phyloP scores from a whole-genome alignment of 495 filamentous ascomycete genomes.

The Sporormia fimetaria region DNA sequence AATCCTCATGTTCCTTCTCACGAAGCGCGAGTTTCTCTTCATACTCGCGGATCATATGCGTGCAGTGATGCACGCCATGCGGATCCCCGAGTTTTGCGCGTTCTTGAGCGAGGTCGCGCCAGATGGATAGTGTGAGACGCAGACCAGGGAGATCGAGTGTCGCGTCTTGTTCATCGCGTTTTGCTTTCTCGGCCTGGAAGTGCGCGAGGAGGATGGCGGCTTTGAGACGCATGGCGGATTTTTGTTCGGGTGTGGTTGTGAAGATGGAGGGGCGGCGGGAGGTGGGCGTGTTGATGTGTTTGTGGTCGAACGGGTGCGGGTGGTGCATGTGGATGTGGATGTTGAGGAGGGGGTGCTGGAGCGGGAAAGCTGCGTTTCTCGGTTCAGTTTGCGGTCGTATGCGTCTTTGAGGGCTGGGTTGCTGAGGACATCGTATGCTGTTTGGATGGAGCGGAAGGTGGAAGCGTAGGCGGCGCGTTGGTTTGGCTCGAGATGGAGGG shows the following conservation, averaged over 20 bases:
- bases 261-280: background rate
- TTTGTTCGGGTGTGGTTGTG: background rate
- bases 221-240: constrained; percentile 2
- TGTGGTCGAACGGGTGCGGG: background rate
- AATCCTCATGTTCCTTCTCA: constrained; percentile 2
- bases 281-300: background rate
- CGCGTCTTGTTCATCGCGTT: constrained; percentile 7
- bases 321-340: background rate
- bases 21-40: constrained; percentile 1
- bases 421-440: constrained; percentile 12
- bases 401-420: background rate
- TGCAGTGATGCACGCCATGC: background rate
- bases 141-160: background rate
- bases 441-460: constrained; percentile 3
- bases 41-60: constrained; percentile 2
- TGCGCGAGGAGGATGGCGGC: background rate
- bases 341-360: background rate
- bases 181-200: background rate
- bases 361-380: background rate
- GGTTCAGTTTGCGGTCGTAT: constrained; percentile 9
- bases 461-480: constrained; percentile 3
- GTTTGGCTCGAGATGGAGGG: background rate
- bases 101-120: constrained; percentile 6
- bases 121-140: constrained; percentile 1
- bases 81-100: background rate